Evolutionary conservation across 148 eudicot species (phyloP).

Genomic region (Vaccinium darrowii): DNA sequence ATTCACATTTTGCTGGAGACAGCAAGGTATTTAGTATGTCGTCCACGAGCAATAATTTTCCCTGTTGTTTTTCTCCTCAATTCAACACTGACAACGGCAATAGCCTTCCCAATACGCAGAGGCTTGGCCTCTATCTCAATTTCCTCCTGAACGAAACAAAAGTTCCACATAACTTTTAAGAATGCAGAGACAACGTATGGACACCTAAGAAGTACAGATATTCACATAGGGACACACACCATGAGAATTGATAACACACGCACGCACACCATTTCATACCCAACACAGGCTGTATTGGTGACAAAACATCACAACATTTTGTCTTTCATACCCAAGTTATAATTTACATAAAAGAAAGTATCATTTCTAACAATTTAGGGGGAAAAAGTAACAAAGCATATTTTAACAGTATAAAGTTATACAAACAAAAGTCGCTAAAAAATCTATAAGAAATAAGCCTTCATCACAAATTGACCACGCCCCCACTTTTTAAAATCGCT

Average conservation of each 20-base stretch:
- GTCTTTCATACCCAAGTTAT: neutral
- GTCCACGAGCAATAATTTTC: slow-evolving; percentile 81
- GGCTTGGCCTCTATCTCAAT: slow-evolving; percentile 78
- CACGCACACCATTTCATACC: neutral
- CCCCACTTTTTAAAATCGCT: neutral
- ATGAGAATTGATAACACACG: neutral
- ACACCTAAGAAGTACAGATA: neutral
- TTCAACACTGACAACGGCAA: slow-evolving; percentile 82
- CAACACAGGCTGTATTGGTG: neutral
- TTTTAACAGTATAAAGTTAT: neutral
- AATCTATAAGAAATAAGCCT: neutral
- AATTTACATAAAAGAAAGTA: neutral
- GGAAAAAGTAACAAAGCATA: neutral
- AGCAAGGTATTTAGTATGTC: slow-evolving; percentile 87
- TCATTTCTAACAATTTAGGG: neutral
- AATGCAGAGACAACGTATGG: neutral
- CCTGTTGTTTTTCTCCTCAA: slow-evolving; percentile 76
- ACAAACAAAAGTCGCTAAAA: neutral
- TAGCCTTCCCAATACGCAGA: slow-evolving; percentile 77
- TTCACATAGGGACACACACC: neutral
- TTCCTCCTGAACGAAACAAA: slow-evolving; percentile 62
- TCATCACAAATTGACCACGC: neutral
- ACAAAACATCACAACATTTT: neutral
- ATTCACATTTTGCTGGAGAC: slow-evolving; percentile 59
- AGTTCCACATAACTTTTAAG: neutral